A percentile compares a stretch with the other conserved stretches of the same genome.
These are phyloP conservation scores for Penicillium nordicum DNA, from an alignment of 2,329 filamentous ascomycete species.

Conservation along the genomic window DNA sequence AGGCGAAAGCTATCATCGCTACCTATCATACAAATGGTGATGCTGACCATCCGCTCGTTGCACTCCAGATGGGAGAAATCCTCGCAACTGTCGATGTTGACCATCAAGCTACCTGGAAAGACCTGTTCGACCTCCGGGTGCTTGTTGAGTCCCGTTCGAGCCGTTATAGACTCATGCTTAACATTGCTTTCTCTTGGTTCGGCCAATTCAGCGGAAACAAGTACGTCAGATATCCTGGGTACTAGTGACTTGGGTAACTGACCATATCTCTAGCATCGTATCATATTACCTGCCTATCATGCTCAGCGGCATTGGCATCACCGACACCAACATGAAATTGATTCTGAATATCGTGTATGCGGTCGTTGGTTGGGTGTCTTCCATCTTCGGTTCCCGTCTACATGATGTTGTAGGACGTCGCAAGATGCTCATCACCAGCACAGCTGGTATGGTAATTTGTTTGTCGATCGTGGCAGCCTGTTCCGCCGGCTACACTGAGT, in stretches of 20 bases:
- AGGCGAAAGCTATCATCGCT: no score
- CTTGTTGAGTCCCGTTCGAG: background rate
- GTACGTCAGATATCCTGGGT: background rate
- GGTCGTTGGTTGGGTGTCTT: background rate
- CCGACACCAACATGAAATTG: background rate
- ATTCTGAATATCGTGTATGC: background rate
- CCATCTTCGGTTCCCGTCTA: background rate
- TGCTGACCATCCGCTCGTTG: no score
- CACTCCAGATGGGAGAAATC: no score
- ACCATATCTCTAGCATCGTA: background rate
- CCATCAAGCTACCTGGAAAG: no score
- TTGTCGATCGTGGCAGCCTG: background rate
- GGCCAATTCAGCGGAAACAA: background rate
- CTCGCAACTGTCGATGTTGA: no score
- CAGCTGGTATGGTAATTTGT: background rate
- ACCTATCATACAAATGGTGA: no score
- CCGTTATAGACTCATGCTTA: background rate
- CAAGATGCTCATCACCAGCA: background rate
- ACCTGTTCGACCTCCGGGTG: no score
- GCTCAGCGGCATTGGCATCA: background rate
- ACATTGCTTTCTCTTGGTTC: background rate
- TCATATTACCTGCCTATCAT: background rate
- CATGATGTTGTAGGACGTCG: background rate
- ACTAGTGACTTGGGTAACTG: background rate
- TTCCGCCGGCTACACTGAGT: background rate